phyloP scores from a whole-genome alignment of 2,329 filamentous ascomycete species.

The Byssoonygena ceratinophila region DNA sequence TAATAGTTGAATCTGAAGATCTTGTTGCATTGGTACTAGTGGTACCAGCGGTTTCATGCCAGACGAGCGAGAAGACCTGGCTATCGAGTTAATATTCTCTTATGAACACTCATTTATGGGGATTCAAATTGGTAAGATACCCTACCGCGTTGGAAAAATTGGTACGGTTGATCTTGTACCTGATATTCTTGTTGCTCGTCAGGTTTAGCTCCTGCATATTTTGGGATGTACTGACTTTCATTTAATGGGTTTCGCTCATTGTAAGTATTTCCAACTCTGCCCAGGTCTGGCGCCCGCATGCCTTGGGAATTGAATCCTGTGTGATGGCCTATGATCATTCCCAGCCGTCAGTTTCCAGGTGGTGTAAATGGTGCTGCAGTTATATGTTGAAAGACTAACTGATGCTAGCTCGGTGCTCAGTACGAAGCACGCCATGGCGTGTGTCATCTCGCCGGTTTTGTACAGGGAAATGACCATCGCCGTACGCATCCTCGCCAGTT shows the following conservation, averaged over 20 bases:
- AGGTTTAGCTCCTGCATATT: neutral
- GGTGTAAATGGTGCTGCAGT: neutral
- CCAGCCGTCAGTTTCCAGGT: neutral
- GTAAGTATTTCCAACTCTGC: neutral
- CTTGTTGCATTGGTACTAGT: slow-evolving; percentile 9
- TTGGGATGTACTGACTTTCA: neutral
- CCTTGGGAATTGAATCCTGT: neutral
- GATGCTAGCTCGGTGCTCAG: neutral
- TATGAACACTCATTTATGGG: neutral
- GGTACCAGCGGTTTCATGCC: slow-evolving; percentile 24
- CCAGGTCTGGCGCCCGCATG: neutral
- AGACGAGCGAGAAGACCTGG: slow-evolving; percentile 26
- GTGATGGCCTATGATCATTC: neutral
- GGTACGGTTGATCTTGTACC: neutral
- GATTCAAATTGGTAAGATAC: neutral
- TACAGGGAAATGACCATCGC: neutral
- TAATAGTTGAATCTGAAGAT: neutral
- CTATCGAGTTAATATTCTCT: neutral
- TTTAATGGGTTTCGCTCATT: neutral
- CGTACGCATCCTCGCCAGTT: neutral
- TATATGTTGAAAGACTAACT: neutral
- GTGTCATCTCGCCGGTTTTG: neutral
- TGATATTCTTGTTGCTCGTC: neutral
- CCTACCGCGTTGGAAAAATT: slow-evolving; percentile 2
- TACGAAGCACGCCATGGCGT: neutral